These are phyloP conservation scores for Circinella umbellata DNA, from an alignment of 371 early-diverging fungal genomes.

Conservation along the genomic window DNA sequence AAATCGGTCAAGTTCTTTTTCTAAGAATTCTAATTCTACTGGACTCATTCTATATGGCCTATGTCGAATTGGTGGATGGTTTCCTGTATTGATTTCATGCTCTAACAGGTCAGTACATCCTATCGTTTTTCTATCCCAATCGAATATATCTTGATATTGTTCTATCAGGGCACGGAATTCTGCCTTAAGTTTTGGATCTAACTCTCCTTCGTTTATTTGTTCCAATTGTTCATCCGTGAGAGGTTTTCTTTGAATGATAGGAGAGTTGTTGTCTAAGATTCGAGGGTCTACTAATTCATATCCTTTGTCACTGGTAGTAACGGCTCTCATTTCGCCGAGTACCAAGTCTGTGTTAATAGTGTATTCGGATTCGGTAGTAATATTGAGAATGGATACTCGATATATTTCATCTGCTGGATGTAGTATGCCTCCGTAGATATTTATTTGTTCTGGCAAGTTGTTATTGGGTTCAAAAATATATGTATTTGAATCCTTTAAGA, in stretches of 20 bases:
- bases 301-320: background rate
- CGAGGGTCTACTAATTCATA: background rate
- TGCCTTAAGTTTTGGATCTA: background rate
- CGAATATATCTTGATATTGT: conserved; percentile 2
- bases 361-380: background rate
- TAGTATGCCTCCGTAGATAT: background rate
- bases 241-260: background rate
- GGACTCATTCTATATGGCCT: background rate
- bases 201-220: background rate
- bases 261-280: too few species aligned
- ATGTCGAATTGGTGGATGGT: background rate
- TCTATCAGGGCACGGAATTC: background rate
- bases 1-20: background rate
- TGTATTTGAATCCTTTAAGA: background rate
- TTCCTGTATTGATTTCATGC: background rate
- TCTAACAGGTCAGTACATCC: background rate
- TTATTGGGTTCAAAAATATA: background rate
- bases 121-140: background rate
- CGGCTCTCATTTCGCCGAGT: background rate
- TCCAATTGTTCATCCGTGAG: background rate
- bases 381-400: background rate
- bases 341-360: too few species aligned
- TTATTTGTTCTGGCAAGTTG: background rate
- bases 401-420: background rate
- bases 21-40: background rate